A percentile compares a stretch with the other conserved stretches of the same genome.
Evolutionary conservation across 805 yeast species (phyloP).

Genomic region (Saccharomycopsis selenospora): DNA sequence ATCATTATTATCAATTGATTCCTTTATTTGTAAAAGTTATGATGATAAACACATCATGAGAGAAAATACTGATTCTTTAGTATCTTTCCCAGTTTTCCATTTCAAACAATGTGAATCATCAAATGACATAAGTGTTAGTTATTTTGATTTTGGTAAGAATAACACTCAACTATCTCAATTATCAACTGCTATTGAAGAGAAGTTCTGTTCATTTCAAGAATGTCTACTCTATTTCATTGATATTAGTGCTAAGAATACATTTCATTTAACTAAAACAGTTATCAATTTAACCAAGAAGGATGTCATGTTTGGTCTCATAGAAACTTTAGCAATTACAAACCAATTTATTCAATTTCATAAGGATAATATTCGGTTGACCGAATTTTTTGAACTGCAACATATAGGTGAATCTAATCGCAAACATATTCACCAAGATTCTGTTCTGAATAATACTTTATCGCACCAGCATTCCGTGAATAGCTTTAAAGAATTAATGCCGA

Average conservation of each 20-base stretch:
- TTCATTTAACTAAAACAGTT: slow-evolving; percentile 1
- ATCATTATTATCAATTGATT: not conserved
- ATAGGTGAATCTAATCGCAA: slow-evolving; percentile 1
- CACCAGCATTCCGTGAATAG: not conserved
- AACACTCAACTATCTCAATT: not conserved
- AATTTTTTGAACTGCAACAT: too few species aligned
- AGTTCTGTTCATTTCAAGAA: slow-evolving; percentile 1
- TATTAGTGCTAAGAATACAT: not conserved
- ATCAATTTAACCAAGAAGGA: slow-evolving; percentile 14
- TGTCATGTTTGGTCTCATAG: slow-evolving; percentile 10
- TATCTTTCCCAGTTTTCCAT: slow-evolving; percentile 13
- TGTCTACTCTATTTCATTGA: not conserved
- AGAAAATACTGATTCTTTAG: not conserved
- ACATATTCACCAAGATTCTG: not conserved
- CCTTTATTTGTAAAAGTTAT: slow-evolving; percentile 10
- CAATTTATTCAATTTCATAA: not conserved
- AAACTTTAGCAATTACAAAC: slow-evolving; percentile 1
- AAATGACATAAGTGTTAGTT: not conserved
- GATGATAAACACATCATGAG: not conserved
- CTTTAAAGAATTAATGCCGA: not conserved
- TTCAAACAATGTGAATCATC: slow-evolving; percentile 5
- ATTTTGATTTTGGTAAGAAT: not conserved
- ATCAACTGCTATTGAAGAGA: not conserved
- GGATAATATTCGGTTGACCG: not conserved
- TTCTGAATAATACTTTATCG: not conserved